These are phyloP conservation scores for Antarctomyces pellizariae DNA, from an alignment of 495 filamentous ascomycete species.

Conservation along the genomic window DNA sequence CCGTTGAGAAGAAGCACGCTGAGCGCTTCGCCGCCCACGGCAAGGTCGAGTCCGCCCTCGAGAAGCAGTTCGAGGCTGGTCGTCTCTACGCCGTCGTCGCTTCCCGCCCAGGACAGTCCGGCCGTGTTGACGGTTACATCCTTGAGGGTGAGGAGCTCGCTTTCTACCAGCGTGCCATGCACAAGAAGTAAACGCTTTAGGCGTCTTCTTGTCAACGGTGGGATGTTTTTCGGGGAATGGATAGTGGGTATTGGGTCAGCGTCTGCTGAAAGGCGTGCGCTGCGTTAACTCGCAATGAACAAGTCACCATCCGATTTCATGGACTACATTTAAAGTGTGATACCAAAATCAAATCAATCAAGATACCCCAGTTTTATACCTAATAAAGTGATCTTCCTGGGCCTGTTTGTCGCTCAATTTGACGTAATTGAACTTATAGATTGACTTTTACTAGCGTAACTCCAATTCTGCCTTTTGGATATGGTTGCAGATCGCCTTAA, in stretches of 20 bases:
- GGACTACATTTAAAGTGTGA: too few species aligned
- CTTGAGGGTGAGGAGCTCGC: slow-evolving; percentile 96
- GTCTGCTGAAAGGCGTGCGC: slow-evolving; percentile 4
- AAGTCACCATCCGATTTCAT: too few species aligned
- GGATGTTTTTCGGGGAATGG: slow-evolving; percentile 10
- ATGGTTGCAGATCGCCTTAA: too few species aligned
- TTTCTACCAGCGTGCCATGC: slow-evolving; percentile 97
- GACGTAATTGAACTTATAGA: too few species aligned
- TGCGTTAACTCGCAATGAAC: slow-evolving; percentile 3
- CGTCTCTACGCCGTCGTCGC: slow-evolving; percentile 84
- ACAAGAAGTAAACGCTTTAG: slow-evolving; percentile 49
- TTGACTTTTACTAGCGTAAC: too few species aligned
- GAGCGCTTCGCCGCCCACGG: slow-evolving; percentile 52
- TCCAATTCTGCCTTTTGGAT: too few species aligned
- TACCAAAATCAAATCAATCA: slow-evolving; percentile 7
- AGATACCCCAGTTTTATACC: too few species aligned
- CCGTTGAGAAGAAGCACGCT: slow-evolving; percentile 87
- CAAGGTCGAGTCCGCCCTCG: slow-evolving; percentile 81
- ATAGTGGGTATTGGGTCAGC: slow-evolving; percentile 12
- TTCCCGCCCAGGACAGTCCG: slow-evolving; percentile 85
- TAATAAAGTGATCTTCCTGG: too few species aligned
- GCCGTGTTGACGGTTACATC: slow-evolving; percentile 90
- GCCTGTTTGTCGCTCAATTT: too few species aligned
- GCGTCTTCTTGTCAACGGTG: slow-evolving; percentile 8
- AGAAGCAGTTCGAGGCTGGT: slow-evolving; percentile 97